A percentile compares a stretch with the other conserved stretches of the same genome.
Conservation (phyloP, 495 filamentous ascomycete genomes). For the Aspergillus bertholletiae region DNA sequence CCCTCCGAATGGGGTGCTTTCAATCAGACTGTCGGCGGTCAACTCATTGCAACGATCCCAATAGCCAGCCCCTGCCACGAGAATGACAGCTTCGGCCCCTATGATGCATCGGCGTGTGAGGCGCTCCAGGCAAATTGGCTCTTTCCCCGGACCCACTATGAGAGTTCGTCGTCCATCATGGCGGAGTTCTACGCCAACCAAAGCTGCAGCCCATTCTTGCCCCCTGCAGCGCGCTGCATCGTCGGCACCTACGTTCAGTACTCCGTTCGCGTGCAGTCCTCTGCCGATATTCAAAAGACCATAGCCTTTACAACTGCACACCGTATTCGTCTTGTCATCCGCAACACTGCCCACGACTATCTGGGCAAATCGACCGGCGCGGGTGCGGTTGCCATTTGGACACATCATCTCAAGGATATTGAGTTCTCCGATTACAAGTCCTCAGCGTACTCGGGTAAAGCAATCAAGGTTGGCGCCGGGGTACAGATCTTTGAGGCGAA, state of each 20-base stretch:
- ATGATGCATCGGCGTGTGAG: constrained; percentile 27
- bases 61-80: constrained; percentile 45
- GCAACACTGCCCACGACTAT: constrained; percentile 61
- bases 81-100: too few relatives aligned
- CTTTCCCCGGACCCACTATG: constrained; percentile 27
- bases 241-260: constrained; percentile 58
- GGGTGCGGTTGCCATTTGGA: constrained; percentile 54
- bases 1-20: constrained; percentile 35
- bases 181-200: constrained; percentile 38
- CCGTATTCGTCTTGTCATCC: constrained; percentile 58
- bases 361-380: constrained; percentile 53
- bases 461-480: constrained; percentile 53
- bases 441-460: constrained; percentile 41
- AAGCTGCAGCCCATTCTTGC: constrained; percentile 54
- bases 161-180: constrained; percentile 41
- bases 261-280: constrained; percentile 32
- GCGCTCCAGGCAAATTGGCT: constrained; percentile 24
- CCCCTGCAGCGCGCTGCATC: constrained; percentile 47
- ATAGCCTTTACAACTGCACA: constrained; percentile 48
- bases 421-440: constrained; percentile 33
- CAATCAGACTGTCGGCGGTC: constrained; percentile 40
- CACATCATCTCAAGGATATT: constrained; percentile 50
- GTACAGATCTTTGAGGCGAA: constrained; percentile 48
- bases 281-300: constrained; percentile 26
- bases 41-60: constrained; percentile 43